Evolutionary conservation across 192 early-diverging fungal species (phyloP).

Genomic region (Backusella morwellensis): DNA sequence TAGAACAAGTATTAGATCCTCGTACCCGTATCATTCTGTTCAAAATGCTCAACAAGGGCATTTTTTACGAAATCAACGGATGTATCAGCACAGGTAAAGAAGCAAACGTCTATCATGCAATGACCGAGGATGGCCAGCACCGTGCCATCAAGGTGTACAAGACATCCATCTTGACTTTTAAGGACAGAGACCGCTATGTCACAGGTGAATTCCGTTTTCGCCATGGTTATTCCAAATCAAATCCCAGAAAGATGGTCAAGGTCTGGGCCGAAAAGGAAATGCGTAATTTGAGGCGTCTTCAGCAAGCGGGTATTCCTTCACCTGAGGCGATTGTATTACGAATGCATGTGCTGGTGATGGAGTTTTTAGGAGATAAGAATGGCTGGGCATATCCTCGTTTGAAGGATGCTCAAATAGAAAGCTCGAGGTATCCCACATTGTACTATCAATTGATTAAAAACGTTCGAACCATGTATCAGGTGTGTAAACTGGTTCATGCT

Average conservation of each 20-base stretch:
- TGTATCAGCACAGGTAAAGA: conserved; percentile 99
- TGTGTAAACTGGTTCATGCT: conserved; percentile 93
- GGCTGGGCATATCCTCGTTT: conserved; percentile 95
- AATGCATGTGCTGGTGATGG: conserved; percentile 96
- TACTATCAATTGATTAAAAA: conserved; percentile 86
- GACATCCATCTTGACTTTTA: conserved; percentile 96
- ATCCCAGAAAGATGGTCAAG: conserved; percentile 98
- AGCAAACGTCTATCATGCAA: conserved; percentile 98
- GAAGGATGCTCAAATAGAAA: conserved; percentile 88
- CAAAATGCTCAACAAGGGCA: conserved; percentile 88
- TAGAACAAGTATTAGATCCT: conserved; percentile 97
- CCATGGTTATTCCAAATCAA: conserved; percentile 90
- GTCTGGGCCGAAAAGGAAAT: conserved; percentile 99
- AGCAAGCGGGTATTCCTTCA: conserved; percentile 81
- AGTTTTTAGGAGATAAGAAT: conserved; percentile 85
- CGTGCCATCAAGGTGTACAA: conserved; percentile 98
- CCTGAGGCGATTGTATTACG: conserved; percentile 85
- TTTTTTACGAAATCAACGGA: conserved; percentile 93
- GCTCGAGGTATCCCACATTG: conserved; percentile 65
- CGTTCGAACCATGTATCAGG: conserved; percentile 90
- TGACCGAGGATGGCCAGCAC: conserved; percentile 78
- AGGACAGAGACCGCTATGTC: conserved; percentile 97
- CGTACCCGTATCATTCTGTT: conserved; percentile 96
- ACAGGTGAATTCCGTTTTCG: conserved; percentile 94
- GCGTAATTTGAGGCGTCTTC: conserved; percentile 93